phyloP scores from a whole-genome alignment of 345 rosid species.

The Reutealis trisperma region DNA sequence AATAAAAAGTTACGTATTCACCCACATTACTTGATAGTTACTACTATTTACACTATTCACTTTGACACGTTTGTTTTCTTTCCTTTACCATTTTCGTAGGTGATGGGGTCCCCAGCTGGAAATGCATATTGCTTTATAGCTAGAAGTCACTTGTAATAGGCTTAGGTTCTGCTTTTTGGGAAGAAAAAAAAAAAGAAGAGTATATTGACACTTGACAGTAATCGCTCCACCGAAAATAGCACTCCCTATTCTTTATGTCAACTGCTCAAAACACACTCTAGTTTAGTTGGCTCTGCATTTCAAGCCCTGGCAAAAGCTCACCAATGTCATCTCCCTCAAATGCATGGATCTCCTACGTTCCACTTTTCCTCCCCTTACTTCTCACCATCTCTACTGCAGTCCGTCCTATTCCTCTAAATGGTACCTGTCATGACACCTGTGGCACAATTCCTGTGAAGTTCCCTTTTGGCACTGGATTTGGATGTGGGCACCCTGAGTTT shows the following conservation, averaged over 20 bases:
- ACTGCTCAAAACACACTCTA: constrained; percentile 2
- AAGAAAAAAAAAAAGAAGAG: constrained; percentile 16
- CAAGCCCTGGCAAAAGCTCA: constrained; percentile 18
- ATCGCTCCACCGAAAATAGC: constrained; percentile 34
- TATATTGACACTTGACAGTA: constrained; percentile 20
- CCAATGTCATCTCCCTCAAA: constrained; percentile 39
- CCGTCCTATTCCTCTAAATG: constrained; percentile 29
- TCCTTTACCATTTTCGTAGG: neutral
- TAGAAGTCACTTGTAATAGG: constrained; percentile 25
- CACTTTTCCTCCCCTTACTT: constrained; percentile 27
- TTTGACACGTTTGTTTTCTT: neutral
- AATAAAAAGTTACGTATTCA: neutral
- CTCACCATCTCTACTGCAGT: constrained; percentile 23
- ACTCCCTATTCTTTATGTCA: constrained; percentile 3
- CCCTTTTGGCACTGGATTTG: constrained; percentile 56
- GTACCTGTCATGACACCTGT: constrained; percentile 45
- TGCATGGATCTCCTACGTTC: constrained; percentile 26
- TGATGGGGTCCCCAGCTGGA: neutral
- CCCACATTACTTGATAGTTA: neutral
- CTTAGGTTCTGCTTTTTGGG: constrained; percentile 49
- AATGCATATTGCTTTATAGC: constrained; percentile 41
- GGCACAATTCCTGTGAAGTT: constrained; percentile 51
- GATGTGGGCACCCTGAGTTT: constrained; percentile 60
- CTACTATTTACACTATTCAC: neutral
- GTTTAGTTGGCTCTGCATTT: neutral